Evolutionary conservation across 1,284 basidiomycete species (phyloP).

Genomic region (Ganoderma lingzhi): DNA sequence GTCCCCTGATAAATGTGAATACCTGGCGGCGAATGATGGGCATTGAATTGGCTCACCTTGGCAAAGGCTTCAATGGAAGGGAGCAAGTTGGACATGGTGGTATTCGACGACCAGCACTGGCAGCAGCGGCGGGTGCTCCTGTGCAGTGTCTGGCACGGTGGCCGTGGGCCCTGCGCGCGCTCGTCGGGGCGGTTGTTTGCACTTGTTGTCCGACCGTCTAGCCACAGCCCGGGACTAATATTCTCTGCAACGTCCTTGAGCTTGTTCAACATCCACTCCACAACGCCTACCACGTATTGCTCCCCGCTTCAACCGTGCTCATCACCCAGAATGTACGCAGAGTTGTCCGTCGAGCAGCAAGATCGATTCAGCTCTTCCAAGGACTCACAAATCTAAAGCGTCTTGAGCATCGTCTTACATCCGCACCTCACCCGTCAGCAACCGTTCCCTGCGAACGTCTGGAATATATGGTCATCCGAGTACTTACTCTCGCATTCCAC

Average conservation of each 20-base stretch:
- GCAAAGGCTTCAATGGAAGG: slow-evolving; percentile 69
- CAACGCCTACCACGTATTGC: not conserved
- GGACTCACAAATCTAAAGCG: not conserved
- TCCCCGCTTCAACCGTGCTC: too few relatives aligned
- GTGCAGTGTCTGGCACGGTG: too few relatives aligned
- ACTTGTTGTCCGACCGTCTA: slow-evolving; percentile 19
- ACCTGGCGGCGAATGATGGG: not conserved
- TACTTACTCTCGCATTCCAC: not conserved
- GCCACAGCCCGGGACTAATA: not conserved
- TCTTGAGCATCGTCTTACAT: not conserved
- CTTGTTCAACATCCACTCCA: not conserved
- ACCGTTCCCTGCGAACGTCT: not conserved
- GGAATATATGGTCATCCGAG: not conserved
- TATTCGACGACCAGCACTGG: not conserved
- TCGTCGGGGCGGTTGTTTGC: slow-evolving; percentile 18
- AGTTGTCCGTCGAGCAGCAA: too few relatives aligned
- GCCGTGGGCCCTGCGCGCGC: not conserved
- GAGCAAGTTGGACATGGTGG: slow-evolving; percentile 44
- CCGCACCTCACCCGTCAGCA: not conserved
- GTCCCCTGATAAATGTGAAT: slow-evolving; percentile 58
- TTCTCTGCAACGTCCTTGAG: not conserved
- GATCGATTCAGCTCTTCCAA: not conserved
- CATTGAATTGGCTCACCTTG: slow-evolving; percentile 55
- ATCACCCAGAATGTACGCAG: too few relatives aligned
- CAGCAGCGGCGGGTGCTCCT: too few relatives aligned